Base-by-base conservation (phyloP, 106 monocot genomes). In the Agapanthus africanus region DNA sequence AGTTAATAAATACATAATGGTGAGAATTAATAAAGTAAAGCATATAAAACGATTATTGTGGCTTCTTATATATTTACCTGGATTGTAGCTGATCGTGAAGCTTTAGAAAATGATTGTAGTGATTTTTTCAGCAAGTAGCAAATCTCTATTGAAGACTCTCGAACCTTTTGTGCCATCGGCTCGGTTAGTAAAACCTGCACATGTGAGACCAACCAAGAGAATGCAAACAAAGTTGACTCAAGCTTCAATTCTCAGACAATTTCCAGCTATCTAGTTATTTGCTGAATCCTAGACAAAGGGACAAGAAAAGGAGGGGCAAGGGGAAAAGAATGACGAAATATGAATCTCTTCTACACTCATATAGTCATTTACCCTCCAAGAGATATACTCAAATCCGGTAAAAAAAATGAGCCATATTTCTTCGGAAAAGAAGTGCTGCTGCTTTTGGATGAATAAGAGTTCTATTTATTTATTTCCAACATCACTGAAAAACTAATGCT, bases 161-260 rank as follows among this genome's bases (percentile, higher is more conserved):
- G 79, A 11, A 83, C 56, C 78, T 85, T 90, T 61, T 73, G 37
- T 27, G 73, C 46, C 47, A 90, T 75, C 25, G 78, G 80, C 51
- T 74, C 80, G 72, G 68, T 76, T 76, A 69, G 77, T 70, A 88
- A 70, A 74, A 85, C 76, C 92, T 92, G 70, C 68, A 73, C 37
- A 68, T 56, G 16, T 6, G 25, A 23, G 10, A 54, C 64, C 40
- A 68, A 42, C 27, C 26, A 70, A 37, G 35, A 28, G 37, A 51
- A 16, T 72, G 34, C 54, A 28, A 46, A 19, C 13, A 49, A 18
- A 10, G 38, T 32, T 37, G 15, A 72, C 38, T n/a, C 11, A 23
- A 37, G 63, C 18, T 5, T 32, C 49, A 49, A 49, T 66, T 8
- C 14, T 7, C 13, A 15, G 67, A 44, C 26, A 27, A 16, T 32